Evolutionary conservation across 73 alveolate species (phyloP), one percentile per base, ranked within the genome.

Genomic region (Symbiodinium natans): DNA sequence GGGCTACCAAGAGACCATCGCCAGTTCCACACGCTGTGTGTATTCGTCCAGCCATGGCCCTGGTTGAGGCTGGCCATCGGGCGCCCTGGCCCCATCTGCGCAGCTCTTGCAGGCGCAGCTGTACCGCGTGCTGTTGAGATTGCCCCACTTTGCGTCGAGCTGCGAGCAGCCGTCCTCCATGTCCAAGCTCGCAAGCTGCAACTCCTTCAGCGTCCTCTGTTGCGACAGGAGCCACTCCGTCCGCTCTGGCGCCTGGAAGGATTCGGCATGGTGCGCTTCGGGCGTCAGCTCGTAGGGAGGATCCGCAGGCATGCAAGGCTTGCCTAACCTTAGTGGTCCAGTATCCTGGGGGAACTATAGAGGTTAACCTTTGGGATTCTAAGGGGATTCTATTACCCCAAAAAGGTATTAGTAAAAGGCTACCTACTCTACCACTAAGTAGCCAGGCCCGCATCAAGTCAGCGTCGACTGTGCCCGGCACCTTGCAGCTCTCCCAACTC

Each of bases 141-240:
- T 86, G 75, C 75, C 46, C 95, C 84, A 82, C 39, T 82, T 88
- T 40, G 95, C 80, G 11, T 23, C 31, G 17, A 63, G 95, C 84
- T 88, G 59, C 21, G 95, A 88, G 86, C 95, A 86, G 40, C 94
- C 94, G n/a, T 86, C 94, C 59, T 86, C 94, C 94, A 86, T 86
- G 84, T 86, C 94, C 29, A 86, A 56, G 84, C 73, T 82, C 84
- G 75, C 34, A 36, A 88, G 86, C 42, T 88, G 95, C 74, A 88
- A 33, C 63, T 88, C 95, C 95, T 63, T 63, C 80, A 63, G 38
- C 13, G 80, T 63, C 13, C 27, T 63, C 36, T 29, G 80, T 19
- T 63, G 80, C 38, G 80, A 63, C 27, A 63, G 80, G 9, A 63
- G 80, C 80, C 59, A 73, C 52, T 63, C 96, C 39, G 77, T 84